Conservation (phyloP, 176 grass and related monocot species). For the Triticum monococcum region DNA sequence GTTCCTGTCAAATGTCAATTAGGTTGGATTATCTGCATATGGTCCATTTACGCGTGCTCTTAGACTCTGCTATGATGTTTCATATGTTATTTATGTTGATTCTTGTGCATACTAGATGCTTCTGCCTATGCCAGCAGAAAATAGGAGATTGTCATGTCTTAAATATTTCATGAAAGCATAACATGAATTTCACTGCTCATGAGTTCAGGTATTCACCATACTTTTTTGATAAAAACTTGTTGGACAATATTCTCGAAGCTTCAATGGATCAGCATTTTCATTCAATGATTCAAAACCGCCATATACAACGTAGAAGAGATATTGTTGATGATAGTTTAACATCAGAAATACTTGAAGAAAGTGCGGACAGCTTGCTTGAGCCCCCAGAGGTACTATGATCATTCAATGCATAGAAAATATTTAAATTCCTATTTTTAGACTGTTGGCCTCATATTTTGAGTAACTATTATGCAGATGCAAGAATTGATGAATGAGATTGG, state of each 20-base stretch:
- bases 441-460: conserved; percentile 18
- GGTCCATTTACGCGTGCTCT: not conserved
- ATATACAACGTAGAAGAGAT: conserved; percentile 14
- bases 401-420: conserved; percentile 17
- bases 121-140: not conserved
- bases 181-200: not conserved
- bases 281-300: conserved; percentile 44
- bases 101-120: not conserved
- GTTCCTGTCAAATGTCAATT: conserved; percentile 1
- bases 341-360: conserved; percentile 88
- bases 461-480: conserved; percentile 55
- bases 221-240: conserved; percentile 91
- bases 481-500: conserved; percentile 98
- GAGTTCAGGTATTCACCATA: conserved; percentile 90
- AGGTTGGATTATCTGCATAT: not conserved
- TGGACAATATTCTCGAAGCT: conserved; percentile 97
- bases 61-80: not conserved
- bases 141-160: not conserved
- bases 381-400: conserved; percentile 73
- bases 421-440: not conserved
- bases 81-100: not conserved
- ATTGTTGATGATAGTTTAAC: conserved; percentile 29
- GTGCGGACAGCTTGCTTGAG: conserved; percentile 72
- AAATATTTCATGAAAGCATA: not conserved
- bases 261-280: conserved; percentile 94